A percentile compares a stretch with the other conserved stretches of the same genome.
These are phyloP conservation scores for Radiomyces spectabilis DNA, from an alignment of 192 early-diverging fungal species.

Conservation along the genomic window DNA sequence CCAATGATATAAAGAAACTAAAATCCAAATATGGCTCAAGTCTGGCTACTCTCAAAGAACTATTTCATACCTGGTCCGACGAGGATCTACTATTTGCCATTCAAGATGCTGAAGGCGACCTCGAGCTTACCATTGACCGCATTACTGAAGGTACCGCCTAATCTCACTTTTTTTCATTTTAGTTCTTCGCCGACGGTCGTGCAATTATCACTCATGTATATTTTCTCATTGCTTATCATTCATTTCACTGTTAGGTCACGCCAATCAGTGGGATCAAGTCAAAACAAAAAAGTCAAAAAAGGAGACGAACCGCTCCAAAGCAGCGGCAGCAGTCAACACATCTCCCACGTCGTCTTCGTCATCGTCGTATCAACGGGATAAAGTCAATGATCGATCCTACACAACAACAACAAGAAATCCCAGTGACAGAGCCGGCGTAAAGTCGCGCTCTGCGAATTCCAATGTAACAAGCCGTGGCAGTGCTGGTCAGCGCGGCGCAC, in stretches of 20 bases:
- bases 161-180: no score
- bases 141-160: constrained; percentile 76
- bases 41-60: constrained; percentile 60
- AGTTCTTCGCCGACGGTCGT: no score
- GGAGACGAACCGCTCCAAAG: constrained; percentile 53
- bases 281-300: constrained; percentile 64
- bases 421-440: no score
- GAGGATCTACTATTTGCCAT: constrained; percentile 81
- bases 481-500: no score
- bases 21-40: constrained; percentile 55
- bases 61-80: constrained; percentile 85
- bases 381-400: no score
- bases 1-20: constrained; percentile 55
- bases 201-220: no score
- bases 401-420: no score
- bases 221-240: constrained; percentile 9
- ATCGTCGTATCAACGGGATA: constrained; percentile 1
- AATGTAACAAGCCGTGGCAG: no score
- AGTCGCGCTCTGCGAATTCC: no score
- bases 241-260: constrained; percentile 58
- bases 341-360: neutral
- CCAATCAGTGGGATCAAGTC: constrained; percentile 81
- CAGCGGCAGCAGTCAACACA: no score
- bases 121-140: constrained; percentile 69
- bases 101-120: constrained; percentile 82